Percentiles rank a stretch among this genome's conserved stretches.
Evolutionary conservation across 257 asterid genomes (phyloP).

Genomic region (Capsicum baccatum): DNA sequence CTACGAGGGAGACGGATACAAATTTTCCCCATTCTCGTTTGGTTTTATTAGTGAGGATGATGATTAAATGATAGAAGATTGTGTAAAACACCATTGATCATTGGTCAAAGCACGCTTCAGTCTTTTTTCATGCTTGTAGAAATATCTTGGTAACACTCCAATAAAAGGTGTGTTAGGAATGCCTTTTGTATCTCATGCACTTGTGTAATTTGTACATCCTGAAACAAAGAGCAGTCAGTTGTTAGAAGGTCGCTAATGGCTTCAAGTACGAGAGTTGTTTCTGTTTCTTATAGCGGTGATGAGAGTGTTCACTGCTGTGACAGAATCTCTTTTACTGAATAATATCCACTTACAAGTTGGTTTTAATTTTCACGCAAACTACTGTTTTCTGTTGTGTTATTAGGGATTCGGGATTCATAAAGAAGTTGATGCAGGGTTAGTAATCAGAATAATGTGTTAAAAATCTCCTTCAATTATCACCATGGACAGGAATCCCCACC

Average conservation of each 20-base stretch:
- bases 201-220: background rate
- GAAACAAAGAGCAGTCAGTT: background rate
- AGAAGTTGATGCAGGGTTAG: background rate
- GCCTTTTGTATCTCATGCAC: constrained; percentile 8
- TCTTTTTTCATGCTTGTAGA: background rate
- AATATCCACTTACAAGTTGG: background rate
- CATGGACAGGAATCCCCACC: too few species aligned
- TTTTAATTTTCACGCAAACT: background rate
- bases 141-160: background rate
- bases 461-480: too few species aligned
- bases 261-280: background rate
- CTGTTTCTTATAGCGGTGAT: constrained; percentile 9
- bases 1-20: constrained; percentile 66
- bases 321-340: background rate
- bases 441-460: too few species aligned
- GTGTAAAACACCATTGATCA: background rate
- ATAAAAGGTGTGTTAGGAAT: constrained; percentile 20
- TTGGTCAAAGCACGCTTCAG: constrained; percentile 5
- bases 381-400: background rate
- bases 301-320: background rate
- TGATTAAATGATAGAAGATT: constrained; percentile 37
- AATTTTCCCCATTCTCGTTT: constrained; percentile 60
- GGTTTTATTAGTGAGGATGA: constrained; percentile 48
- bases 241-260: background rate
- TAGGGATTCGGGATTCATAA: background rate